Evolutionary conservation across 805 yeast genomes (phyloP), one percentile per base, ranked within the genome.

Genomic region (Wickerhamomyces pijperi): DNA sequence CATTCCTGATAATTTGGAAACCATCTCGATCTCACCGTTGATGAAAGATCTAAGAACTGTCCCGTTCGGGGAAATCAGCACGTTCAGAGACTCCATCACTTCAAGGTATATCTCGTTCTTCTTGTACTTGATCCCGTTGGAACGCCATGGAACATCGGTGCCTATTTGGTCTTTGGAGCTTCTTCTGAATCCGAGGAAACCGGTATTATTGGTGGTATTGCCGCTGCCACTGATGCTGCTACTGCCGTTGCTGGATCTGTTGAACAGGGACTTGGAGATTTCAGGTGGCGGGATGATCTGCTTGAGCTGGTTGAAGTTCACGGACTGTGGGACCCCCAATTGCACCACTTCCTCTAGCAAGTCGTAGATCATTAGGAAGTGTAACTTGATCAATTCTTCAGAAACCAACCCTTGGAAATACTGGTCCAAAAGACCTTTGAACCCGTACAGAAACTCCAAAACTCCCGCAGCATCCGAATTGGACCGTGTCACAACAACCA

Each of bases 401-500:
- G 51, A 50, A 18, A 44, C n/a, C 15, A 43, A 20, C 2, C 34
- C 37, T 4, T 46, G 50, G 37, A 66, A 55, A 45, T 68, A 70
- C 16, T 61, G 61, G 37, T 65, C 60, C 39, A 86, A 60, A 2
- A 85, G 53, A 5, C 63, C 58, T 39, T 75, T 72, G 19, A 90
- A 62, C 42, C 72, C 71, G 60, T 76, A 76, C 18, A 90, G 61
- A 51, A 82, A 84, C 62, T 90, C 97, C 53, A 87, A 74, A 1
- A 88, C 73, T 3, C 76, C 58, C 1, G 87, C 74, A 28, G 88
- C 87, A 55, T 90, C 96, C 29, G 80, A 84, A 54, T 90, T 92
- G 34, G 86, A 79, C 45, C 97, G 71, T 1, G 94, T 76, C n/a
- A 88, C 87, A 0, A 88, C 94, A 11, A 88, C 94, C 8, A 86